Evolutionary conservation across 768 basidiomycete genomes (phyloP), one percentile per base, ranked within the genome.

Genomic region (Boletus rubroflammeus): DNA sequence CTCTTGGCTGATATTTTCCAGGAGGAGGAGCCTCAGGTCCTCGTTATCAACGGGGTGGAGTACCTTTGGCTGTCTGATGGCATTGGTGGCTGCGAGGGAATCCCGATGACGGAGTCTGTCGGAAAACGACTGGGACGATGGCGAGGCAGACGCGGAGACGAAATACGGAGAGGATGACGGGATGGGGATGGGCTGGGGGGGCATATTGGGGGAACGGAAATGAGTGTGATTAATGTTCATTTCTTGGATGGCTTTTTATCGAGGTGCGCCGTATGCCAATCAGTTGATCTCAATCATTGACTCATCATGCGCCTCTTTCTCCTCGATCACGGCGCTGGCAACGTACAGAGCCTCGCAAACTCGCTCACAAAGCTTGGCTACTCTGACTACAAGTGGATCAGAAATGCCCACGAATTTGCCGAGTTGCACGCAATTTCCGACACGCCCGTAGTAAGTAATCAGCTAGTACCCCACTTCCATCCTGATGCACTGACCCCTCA

Each of bases 301-400:
- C n/a, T n/a, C n/a, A 15, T 47, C 55, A 81, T 81, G 81, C 72
- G 69, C 55, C 84, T 97, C 59, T 98, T 85, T 72, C 83, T 98
- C 63, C 86, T 98, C 60, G 96, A 98, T 72, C 97, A 98, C 68
- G 95, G 95, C 70, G 95, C 95, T 48, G 95, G 95, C 21, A 98
- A 94, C 67, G 91, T 93, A 43, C 86, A 87, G 74, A 93, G 90
- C 65, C 84, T 98, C 38, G 95, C 95, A 28, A 98, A 98, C 70
- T 90, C 95, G 2, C 78, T 98, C 60, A 81, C 74, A 41, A 82
- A 82, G 54, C 84, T 98, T 1, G 95, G 96, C 15, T 84, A 92
- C 72, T 70, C 81, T 2, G 67, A 67, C 15, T 98, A 94, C 72
- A 79, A 85, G 56, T 99, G 96, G 96, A 88, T 99, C 67, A 78